Evolutionary conservation across 495 filamentous ascomycete genomes (phyloP), one percentile per base, ranked within the genome.

Genomic region (Xylaria palmicola): DNA sequence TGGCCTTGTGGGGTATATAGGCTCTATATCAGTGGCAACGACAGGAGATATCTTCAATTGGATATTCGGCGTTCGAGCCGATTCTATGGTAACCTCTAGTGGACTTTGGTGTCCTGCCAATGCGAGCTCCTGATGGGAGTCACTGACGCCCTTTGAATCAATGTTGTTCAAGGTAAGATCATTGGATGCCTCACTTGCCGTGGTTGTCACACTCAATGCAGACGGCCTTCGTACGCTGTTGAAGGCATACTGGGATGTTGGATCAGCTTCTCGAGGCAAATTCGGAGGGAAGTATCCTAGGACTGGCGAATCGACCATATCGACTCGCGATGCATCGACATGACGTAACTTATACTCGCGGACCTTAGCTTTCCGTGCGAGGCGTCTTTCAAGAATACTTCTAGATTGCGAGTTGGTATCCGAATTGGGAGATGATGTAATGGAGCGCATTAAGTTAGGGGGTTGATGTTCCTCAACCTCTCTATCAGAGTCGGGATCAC

Each of bases 301-400:
- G 12, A 65, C 12, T 19, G 68, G 61, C 2, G 66, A 68, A 55
- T 66, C 68, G 1, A 55, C 56, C 9, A 49, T 22, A 8, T 59
- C 62, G 17, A 41, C 29, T 24, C 57, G 34, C 13, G 63, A 54
- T 37, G 51, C 58, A 36, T 63, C 55, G 34, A 66, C 60, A 30
- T 66, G 60, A 15, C 64, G 60, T 34, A 54, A 50, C 29, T 60
- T 60, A 27, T 63, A 63, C 37, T 59, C 60, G 15, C 44, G 64
- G 17, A 66, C 64, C 30, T 56, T 62, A 19, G 60, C 60, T 49
- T 60, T 59, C n/a, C 64, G 49, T 19, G 60, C 64, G 34, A 63
- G 17, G 24, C 64, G 60, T 17, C 64, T 53, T 56, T 66, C 56
- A 24, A 59, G 13, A 19, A 66, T 58, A 30, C 45, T 63, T 39